Evolutionary conservation across 2,329 filamentous ascomycete species (phyloP).

Genomic region (Alternaria tenuissima): DNA sequence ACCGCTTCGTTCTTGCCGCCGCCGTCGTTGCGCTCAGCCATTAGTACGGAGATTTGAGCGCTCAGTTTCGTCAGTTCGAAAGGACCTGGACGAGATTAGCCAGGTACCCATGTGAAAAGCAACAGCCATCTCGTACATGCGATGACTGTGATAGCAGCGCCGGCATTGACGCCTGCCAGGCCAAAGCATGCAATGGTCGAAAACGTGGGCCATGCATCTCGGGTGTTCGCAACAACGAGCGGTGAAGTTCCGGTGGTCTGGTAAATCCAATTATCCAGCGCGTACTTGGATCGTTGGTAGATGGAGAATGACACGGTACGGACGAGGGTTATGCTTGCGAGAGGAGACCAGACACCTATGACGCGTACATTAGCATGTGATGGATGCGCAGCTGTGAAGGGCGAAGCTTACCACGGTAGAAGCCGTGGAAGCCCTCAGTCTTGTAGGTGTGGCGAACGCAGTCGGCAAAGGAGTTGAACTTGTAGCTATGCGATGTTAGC

Average conservation of each 20-base stretch:
- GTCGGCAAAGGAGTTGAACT: constrained; percentile 76
- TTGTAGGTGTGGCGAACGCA: constrained; percentile 79
- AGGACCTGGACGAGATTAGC: constrained; percentile 62
- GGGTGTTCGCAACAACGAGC: constrained; percentile 74
- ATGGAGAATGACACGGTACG: constrained; percentile 81
- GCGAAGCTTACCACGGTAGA: constrained; percentile 60
- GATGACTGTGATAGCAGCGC: constrained; percentile 79
- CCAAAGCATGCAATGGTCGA: constrained; percentile 80
- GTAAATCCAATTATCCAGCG: constrained; percentile 74
- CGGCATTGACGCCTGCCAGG: constrained; percentile 78
- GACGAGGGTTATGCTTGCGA: constrained; percentile 79
- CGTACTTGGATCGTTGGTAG: constrained; percentile 79
- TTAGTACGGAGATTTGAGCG: constrained; percentile 82
- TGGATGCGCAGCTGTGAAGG: background rate
- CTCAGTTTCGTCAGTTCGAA: constrained; percentile 92
- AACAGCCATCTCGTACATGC: constrained; percentile 64
- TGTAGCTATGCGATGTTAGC: constrained; percentile 60
- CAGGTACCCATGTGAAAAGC: background rate
- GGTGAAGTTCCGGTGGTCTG: constrained; percentile 72
- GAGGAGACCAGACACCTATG: constrained; percentile 77
- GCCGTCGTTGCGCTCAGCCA: constrained; percentile 68
- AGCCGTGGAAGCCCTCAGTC: constrained; percentile 59
- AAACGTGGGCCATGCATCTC: constrained; percentile 74
- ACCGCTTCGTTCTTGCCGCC: constrained; percentile 47
- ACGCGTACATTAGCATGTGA: constrained; percentile 22